Evolutionary conservation across 73 alveolate species (phyloP).

Genomic region (Paramecium caudatum): DNA sequence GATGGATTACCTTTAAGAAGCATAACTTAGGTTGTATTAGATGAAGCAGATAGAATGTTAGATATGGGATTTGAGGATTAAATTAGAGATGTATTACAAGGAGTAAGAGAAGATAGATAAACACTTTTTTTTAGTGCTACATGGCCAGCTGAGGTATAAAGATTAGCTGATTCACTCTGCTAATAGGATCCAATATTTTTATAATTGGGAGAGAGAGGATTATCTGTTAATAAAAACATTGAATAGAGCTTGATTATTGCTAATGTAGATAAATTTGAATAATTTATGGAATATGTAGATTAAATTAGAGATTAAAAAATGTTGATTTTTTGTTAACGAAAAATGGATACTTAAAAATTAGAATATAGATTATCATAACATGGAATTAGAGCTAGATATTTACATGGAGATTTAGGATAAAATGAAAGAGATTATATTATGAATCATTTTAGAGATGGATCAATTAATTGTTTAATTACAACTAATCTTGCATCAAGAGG

Average conservation of each 20-base stretch:
- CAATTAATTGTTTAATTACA: slow-evolving; percentile 84
- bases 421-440: slow-evolving; percentile 87
- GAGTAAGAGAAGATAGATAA: slow-evolving; percentile 73
- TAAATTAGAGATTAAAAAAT: slow-evolving; percentile 80
- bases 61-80: slow-evolving; percentile 93
- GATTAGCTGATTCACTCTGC: slow-evolving; percentile 76
- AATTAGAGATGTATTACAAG: slow-evolving; percentile 77
- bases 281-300: slow-evolving; percentile 31
- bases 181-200: slow-evolving; percentile 69
- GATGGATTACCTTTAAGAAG: slow-evolving; percentile 78
- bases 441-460: slow-evolving; percentile 84
- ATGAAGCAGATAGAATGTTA: slow-evolving; percentile 92
- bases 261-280: slow-evolving; percentile 53
- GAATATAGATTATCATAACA: slow-evolving; percentile 74
- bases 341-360: slow-evolving; percentile 84
- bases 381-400: slow-evolving; percentile 79
- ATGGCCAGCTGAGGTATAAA: slow-evolving; percentile 76
- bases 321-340: slow-evolving; percentile 86
- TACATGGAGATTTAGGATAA: slow-evolving; percentile 95
- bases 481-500: slow-evolving; percentile 98
- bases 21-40: slow-evolving; percentile 82
- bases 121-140: slow-evolving; percentile 83
- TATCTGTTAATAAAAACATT: slow-evolving; percentile 75
- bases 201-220: slow-evolving; percentile 83
- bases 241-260: slow-evolving; percentile 10